Evolutionary conservation across 805 yeast genomes (phyloP), one percentile per base, ranked within the genome.

Genomic region (Teunomyces lycoperdinae): DNA sequence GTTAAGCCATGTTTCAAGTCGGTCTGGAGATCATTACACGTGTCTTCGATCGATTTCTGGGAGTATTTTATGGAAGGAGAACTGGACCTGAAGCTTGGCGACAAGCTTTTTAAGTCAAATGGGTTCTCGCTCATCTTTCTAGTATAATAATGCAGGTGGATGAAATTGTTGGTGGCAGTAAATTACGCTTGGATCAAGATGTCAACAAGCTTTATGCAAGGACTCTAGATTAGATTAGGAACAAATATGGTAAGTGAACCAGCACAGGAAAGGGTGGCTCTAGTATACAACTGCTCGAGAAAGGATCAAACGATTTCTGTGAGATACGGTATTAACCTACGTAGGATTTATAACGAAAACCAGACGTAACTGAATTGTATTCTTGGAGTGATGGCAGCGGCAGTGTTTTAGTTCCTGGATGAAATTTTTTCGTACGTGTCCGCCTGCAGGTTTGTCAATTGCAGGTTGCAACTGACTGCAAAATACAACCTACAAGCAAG

Each of bases 11-110:
- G 58, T 1, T 54, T 58, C 3, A 66, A 45, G 55, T 88, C 81
- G 0, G 98, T 85, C 42, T 77, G 78, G 36, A 92, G 72, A 42
- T 81, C 83, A 17, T 61, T 50, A 2, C 78, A 73, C 1, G 92
- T 82, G 41, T 89, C 88, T n/a, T 81, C 86, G 2, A 80, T 76
- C 1, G 91, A 66, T 47, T 79, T 66, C 29, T 77, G 74, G 54
- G 89, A 78, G 66, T 68, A 94, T 50, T 75, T 75, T 32, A 81
- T 76, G 2, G 96, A 85, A 0, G 92, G 85, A 2, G 85, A 56
- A 42, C 54, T 61, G 44, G 62, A 44, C 42, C 64, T 56, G 36
- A 58, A 41, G 13, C 59, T 58, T 38, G 57, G 47, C 39, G 51
- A 45, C 31, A 47, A 44, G 44, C 54, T 52, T 50, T 60, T 56